These are phyloP conservation scores for Fusarium clavum DNA, from an alignment of 2,329 filamentous ascomycete species.

Conservation along the genomic window DNA sequence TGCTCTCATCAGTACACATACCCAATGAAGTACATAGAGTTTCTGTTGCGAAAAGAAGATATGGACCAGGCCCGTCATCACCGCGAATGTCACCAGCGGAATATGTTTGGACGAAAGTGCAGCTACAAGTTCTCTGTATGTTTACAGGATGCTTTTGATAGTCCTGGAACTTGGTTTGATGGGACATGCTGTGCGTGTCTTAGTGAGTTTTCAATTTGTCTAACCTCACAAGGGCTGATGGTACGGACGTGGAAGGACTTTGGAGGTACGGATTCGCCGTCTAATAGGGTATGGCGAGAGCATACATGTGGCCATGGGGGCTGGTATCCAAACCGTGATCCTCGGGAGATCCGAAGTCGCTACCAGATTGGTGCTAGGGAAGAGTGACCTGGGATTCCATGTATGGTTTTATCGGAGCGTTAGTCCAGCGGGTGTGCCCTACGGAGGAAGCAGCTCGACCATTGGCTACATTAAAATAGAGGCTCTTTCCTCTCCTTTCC, in stretches of 20 bases:
- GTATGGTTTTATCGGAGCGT: no score
- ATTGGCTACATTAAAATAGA: no score
- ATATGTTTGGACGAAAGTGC: no score
- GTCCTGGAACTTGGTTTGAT: neutral
- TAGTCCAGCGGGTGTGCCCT: no score
- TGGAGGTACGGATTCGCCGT: neutral
- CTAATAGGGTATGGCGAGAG: neutral
- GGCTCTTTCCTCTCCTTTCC: no score
- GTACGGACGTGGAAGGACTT: slow-evolving; percentile 6
- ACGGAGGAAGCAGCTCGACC: no score
- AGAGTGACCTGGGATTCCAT: no score
- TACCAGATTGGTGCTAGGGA: neutral
- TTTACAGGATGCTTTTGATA: neutral
- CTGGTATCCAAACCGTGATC: neutral
- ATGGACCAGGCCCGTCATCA: no score
- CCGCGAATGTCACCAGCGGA: no score
- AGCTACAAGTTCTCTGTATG: neutral
- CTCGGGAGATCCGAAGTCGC: neutral
- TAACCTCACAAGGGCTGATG: neutral
- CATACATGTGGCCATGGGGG: neutral
- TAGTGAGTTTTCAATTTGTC: slow-evolving; percentile 7
- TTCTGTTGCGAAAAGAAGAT: neutral
- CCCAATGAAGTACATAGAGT: neutral
- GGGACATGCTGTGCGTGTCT: slow-evolving; percentile 3
- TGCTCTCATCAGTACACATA: slow-evolving; percentile 1